Evolutionary conservation across 768 basidiomycete species (phyloP).

Genomic region (Asterophora parasitica): DNA sequence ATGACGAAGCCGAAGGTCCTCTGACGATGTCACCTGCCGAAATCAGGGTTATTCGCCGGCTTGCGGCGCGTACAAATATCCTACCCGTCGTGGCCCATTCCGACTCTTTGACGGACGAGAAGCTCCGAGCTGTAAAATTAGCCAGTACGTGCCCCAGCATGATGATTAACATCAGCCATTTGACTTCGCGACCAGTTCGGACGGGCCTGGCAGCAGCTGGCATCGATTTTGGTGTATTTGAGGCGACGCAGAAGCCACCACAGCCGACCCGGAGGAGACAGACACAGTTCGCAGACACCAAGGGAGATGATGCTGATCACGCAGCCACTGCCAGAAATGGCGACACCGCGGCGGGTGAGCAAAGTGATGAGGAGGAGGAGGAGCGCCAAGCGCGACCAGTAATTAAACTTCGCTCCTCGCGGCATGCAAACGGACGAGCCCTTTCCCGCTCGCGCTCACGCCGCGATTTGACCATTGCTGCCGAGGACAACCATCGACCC

Average conservation of each 20-base stretch:
- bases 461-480: conserved; percentile 57
- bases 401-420: conserved; percentile 62
- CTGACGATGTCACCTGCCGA: conserved; percentile 74
- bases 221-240: conserved; percentile 77
- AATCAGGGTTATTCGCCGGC: conserved; percentile 71
- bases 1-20: conserved; percentile 43
- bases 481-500: conserved; percentile 55
- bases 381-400: conserved; percentile 66
- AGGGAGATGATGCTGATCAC: conserved; percentile 20
- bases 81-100: conserved; percentile 77
- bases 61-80: conserved; percentile 71
- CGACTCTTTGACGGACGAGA: conserved; percentile 81
- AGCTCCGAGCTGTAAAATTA: conserved; percentile 61
- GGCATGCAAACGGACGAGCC: conserved; percentile 34
- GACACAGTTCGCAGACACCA: conserved; percentile 29
- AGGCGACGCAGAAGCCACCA: conserved; percentile 31
- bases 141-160: conserved; percentile 35
- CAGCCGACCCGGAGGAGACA: conserved; percentile 29
- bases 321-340: conserved; percentile 21
- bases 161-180: background rate
- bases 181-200: conserved; percentile 37
- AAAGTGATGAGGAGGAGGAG: conserved; percentile 37
- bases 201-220: conserved; percentile 60
- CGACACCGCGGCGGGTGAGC: conserved; percentile 22
- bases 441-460: conserved; percentile 72